A percentile compares a stretch with the other conserved stretches of the same genome.
phyloP scores from a whole-genome alignment of 148 eudicot species.

The Silene latifolia region DNA sequence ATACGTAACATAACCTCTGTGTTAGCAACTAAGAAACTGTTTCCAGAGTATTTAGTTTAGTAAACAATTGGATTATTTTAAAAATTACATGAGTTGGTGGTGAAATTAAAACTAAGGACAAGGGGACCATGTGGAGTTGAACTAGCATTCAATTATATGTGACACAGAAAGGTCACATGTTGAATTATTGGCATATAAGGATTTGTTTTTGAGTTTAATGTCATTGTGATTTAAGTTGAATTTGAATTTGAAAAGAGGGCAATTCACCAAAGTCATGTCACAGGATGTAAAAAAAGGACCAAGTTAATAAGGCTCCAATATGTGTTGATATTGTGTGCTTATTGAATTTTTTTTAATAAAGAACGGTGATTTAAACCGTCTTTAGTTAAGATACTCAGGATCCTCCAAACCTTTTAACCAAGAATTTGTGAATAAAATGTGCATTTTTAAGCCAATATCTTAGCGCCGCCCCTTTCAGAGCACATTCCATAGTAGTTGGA shows the following conservation, averaged over 20 bases:
- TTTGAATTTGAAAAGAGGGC: background rate
- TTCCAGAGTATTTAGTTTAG: background rate
- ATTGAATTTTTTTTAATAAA: too few species aligned
- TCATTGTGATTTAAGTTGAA: background rate
- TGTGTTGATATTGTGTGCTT: too few species aligned
- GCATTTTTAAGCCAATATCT: too few species aligned
- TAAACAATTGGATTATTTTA: background rate
- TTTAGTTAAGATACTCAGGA: too few species aligned
- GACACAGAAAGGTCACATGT: conserved; percentile 2
- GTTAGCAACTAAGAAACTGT: background rate
- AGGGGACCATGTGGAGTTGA: conserved; percentile 13
- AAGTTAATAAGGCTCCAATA: background rate
- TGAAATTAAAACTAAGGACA: conserved; percentile 16
- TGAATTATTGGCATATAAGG: background rate
- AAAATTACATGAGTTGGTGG: conserved; percentile 7
- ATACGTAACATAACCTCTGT: too few species aligned
- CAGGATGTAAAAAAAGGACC: background rate
- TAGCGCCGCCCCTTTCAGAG: too few species aligned
- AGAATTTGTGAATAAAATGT: too few species aligned
- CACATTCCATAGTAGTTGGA: too few species aligned
- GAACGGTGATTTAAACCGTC: too few species aligned
- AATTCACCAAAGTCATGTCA: background rate
- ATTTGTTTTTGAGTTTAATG: background rate
- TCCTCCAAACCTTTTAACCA: too few species aligned
- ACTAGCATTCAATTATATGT: conserved; percentile 4